Evolutionary conservation across 106 monocot genomes (phyloP).

Genomic region (Chionographis japonica): DNA sequence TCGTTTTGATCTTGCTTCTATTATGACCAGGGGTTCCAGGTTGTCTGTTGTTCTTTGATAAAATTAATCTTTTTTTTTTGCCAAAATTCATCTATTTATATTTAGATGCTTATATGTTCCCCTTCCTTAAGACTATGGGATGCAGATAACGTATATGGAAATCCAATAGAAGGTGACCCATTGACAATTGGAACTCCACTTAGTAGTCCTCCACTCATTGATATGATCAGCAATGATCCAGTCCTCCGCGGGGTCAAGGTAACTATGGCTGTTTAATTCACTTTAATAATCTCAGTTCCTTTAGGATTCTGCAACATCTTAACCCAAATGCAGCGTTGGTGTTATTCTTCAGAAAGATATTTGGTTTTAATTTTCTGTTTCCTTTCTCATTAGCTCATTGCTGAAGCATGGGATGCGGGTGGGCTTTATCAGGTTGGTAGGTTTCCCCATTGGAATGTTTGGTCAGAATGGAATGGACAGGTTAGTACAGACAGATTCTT

Average conservation of each 20-base stretch:
- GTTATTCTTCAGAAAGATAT: conserved; percentile 5
- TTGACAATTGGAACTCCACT: conserved; percentile 71
- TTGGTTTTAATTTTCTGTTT: conserved; percentile 2
- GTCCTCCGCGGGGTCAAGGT: conserved; percentile 77
- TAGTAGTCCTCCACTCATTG: conserved; percentile 61
- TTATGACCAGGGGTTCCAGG: conserved; percentile 86
- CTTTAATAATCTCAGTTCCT: not conserved
- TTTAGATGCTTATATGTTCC: conserved; percentile 2
- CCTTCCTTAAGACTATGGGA: conserved; percentile 65
- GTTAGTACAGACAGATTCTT: conserved; percentile 27
- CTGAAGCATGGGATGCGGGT: conserved; percentile 97
- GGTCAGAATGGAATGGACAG: conserved; percentile 99
- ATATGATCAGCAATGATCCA: conserved; percentile 90
- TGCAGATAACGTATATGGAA: conserved; percentile 74
- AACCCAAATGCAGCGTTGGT: not conserved
- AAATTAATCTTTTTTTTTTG: not conserved
- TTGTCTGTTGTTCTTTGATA: conserved; percentile 8
- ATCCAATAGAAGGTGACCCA: conserved; percentile 44
- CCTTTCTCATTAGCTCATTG: conserved; percentile 60
- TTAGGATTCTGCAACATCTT: too few species aligned
- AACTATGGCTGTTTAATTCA: conserved; percentile 2
- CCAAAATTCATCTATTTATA: not conserved
- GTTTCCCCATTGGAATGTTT: conserved; percentile 81
- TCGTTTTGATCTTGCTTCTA: conserved; percentile 92
- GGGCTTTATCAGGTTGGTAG: conserved; percentile 91